Evolutionary conservation across 2,329 filamentous ascomycete genomes (phyloP), one percentile per base, ranked within the genome.

Genomic region (Cryphonectria carpinicola): DNA sequence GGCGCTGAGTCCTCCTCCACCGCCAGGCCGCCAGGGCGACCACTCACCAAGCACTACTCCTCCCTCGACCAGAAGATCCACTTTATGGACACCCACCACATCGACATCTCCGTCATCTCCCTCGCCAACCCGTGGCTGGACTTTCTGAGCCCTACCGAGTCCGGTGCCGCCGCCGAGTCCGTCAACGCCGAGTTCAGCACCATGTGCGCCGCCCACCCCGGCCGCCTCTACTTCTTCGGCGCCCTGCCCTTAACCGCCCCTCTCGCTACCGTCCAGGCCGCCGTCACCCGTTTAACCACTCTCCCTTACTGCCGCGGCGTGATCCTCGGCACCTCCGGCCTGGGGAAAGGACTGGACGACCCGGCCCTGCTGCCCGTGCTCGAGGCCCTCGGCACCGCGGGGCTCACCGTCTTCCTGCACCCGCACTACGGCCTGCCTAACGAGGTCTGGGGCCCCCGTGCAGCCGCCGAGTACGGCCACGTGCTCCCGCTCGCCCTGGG

Each of bases 71-170:
- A 93, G 75, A 98, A 97, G 78, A 85, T 97, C 19, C 86, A 89
- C 65, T 97, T 98, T 82, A 98, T 98, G 95, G 87, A 94, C 79
- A 88, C 86, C 22, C 95, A 98, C 81, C 84, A 84, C 67, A 97
- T 98, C 79, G 88, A 92, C 80, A 89, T 92, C 74, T 96, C 93
- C 1, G 92, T 97, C 66, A 89, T 98, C 73, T 96, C 93, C 0
- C 89, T 97, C 32, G 95, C 95, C 19, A 98, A 98, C 78, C 95
- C 95, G 0, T 98, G 95, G 95, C 87, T 98, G 2, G 95, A 98
- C 81, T 98, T 97, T 78, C 82, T 97, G 0, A 78, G 84, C 13
- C 78, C 88, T 0, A 79, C 83, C 4, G 87, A 91, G 74, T 92
- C 93, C 0, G 87, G 86, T 1, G 78, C 81, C 41, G 89, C 90